Evolutionary conservation across 345 rosid genomes (phyloP), one percentile per base, ranked within the genome.

Genomic region (Salix exigua): DNA sequence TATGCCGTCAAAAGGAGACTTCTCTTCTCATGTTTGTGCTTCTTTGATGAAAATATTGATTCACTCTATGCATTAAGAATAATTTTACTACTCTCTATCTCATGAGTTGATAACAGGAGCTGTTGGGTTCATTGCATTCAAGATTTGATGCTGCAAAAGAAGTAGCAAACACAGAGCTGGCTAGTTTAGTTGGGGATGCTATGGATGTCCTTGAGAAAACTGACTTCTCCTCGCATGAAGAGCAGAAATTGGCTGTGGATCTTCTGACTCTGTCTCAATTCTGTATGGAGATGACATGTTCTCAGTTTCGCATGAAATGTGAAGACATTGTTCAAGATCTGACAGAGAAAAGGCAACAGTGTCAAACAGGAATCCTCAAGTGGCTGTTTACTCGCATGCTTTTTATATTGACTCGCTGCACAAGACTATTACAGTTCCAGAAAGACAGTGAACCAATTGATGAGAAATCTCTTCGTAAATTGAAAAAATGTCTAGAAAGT

Each of bases 141-240:
- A 88, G 89, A 83, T 92, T 90, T 83, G 94, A 89, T 71, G 88
- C 89, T 76, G 91, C 94, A 69, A 89, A 90, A 82, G 92, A 84
- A 81, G 46, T 88, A 72, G 92, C 87, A 68, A 88, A 89, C 79
- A 68, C 74, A 66, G 91, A 92, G 85, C 86, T 92, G 61, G 78
- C 83, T 82, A 87, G 40, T 72, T 90, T 92, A 88, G 79, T 83
- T 10, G 66, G 67, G 21, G 97, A 92, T 75, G 88, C 88, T 73
- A 81, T 80, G 81, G 88, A 90, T 83, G 82, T 73, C 71, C 81
- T 89, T 71, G 89, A 83, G 78, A 86, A 87, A 79, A 85, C 86
- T 46, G 91, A 88, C 38, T 53, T 88, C 58, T 82, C 88, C 75
- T 82, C 79, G 80, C 80, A 78, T 76, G 90, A 88, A 82, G 91